Evolutionary conservation across 2,329 filamentous ascomycete species (phyloP).

Genomic region (Trichoderma breve): DNA sequence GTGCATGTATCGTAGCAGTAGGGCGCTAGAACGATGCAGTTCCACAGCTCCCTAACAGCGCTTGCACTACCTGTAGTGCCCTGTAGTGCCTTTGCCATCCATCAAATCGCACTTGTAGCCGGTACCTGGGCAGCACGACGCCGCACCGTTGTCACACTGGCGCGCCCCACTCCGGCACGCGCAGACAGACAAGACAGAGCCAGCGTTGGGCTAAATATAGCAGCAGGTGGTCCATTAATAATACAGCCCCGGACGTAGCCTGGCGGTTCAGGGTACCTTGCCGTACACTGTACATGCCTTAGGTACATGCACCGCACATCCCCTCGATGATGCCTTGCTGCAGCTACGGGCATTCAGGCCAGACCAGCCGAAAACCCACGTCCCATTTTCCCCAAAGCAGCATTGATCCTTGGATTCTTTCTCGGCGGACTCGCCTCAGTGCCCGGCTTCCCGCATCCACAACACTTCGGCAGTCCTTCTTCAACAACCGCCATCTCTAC

Average conservation of each 20-base stretch:
- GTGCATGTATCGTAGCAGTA: not conserved
- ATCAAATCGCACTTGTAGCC: not conserved
- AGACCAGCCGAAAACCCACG: not conserved
- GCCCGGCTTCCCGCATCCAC: conserved; percentile 17
- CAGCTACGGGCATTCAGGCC: not conserved
- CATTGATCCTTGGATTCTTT: not conserved
- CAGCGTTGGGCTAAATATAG: conserved; percentile 9
- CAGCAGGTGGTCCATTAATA: conserved; percentile 7
- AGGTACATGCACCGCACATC: not conserved
- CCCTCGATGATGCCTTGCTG: conserved; percentile 6
- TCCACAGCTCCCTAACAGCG: not conserved
- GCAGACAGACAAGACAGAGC: not conserved
- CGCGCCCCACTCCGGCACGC: not conserved
- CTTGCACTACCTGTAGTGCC: not conserved
- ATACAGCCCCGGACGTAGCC: conserved; percentile 3
- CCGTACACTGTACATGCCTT: not conserved
- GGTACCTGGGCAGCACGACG: conserved; percentile 1
- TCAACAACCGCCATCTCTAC: not conserved
- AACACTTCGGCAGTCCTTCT: conserved; percentile 8
- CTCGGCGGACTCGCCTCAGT: not conserved
- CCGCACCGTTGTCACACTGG: conserved; percentile 2
- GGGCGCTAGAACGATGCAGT: not conserved
- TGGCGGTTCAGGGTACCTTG: conserved; percentile 4
- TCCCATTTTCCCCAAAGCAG: conserved; percentile 10
- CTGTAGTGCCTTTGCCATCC: not conserved